These are phyloP conservation scores for Poronia punctata DNA, from an alignment of 495 filamentous ascomycete genomes.

Conservation along the genomic window DNA sequence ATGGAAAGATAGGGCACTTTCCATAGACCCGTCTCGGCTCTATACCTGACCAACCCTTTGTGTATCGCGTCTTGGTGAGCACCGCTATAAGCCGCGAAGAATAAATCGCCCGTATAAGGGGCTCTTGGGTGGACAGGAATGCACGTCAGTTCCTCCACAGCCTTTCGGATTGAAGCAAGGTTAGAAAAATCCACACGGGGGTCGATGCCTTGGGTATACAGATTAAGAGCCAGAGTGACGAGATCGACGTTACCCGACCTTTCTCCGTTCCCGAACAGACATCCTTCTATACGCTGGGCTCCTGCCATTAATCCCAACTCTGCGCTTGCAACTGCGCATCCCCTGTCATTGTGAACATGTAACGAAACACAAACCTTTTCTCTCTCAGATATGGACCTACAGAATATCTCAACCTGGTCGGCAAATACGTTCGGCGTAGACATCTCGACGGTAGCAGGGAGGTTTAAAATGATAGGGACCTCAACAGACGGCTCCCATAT, in stretches of 20 bases:
- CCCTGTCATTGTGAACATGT: constrained; percentile 95
- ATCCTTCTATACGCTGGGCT: constrained; percentile 89
- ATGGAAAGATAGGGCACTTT: constrained; percentile 81
- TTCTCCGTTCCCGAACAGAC: constrained; percentile 93
- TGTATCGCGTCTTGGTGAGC: constrained; percentile 97
- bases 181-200: constrained; percentile 90
- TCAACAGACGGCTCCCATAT: constrained; percentile 82
- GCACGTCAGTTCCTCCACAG: constrained; percentile 89
- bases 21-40: constrained; percentile 51
- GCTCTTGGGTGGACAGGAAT: constrained; percentile 85
- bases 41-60: constrained; percentile 75
- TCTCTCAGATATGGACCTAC: constrained; percentile 68
- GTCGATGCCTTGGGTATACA: constrained; percentile 91
- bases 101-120: constrained; percentile 84
- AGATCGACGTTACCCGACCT: constrained; percentile 94
- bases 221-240: constrained; percentile 88
- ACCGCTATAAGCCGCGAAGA: constrained; percentile 83
- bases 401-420: constrained; percentile 96
- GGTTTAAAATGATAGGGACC: constrained; percentile 92
- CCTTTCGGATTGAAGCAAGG: constrained; percentile 77
- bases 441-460: constrained; percentile 95
- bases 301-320: constrained; percentile 98
- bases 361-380: constrained; percentile 77
- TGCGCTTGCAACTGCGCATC: constrained; percentile 76
- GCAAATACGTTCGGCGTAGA: constrained; percentile 93